Evolutionary conservation across 2,329 filamentous ascomycete species (phyloP).

Genomic region (Verticillium dahliae): DNA sequence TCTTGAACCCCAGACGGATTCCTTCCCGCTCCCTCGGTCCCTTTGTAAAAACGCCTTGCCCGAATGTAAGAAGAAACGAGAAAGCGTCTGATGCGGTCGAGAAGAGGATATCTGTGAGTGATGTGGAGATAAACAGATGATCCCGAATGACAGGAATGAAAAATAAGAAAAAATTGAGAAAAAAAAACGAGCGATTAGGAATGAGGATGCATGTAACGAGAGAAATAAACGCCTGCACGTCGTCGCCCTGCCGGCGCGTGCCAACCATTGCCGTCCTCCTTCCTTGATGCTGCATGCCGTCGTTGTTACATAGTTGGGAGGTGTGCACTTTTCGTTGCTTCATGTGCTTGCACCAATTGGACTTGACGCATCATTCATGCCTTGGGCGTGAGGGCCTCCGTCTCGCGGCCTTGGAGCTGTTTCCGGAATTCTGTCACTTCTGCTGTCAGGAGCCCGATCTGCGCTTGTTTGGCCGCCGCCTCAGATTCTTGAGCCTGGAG

Average conservation of each 20-base stretch:
- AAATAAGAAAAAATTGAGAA: not conserved
- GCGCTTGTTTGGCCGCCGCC: constrained; percentile 5
- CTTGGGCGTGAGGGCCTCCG: not conserved
- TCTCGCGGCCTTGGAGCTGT: constrained; percentile 1
- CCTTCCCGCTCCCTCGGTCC: constrained; percentile 5
- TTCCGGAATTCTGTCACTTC: constrained; percentile 2
- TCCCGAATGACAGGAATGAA: no score
- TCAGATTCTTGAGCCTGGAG: constrained; percentile 15
- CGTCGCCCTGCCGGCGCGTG: constrained; percentile 3
- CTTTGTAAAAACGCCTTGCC: constrained; percentile 7
- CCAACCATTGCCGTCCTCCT: not conserved
- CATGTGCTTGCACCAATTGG: not conserved
- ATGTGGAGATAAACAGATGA: not conserved
- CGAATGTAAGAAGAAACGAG: not conserved
- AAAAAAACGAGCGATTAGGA: constrained; percentile 9
- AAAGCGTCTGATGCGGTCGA: constrained; percentile 1
- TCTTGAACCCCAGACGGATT: not conserved
- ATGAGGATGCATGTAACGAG: constrained; percentile 9
- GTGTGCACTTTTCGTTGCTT: not conserved
- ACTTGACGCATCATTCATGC: not conserved
- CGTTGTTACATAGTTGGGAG: constrained; percentile 9
- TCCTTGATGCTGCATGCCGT: constrained; percentile 7
- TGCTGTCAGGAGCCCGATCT: constrained; percentile 2
- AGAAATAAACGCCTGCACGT: constrained; percentile 12
- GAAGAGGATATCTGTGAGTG: constrained; percentile 1